Conservation (phyloP, 169 alveolate species). For the Plasmodium relictum region DNA sequence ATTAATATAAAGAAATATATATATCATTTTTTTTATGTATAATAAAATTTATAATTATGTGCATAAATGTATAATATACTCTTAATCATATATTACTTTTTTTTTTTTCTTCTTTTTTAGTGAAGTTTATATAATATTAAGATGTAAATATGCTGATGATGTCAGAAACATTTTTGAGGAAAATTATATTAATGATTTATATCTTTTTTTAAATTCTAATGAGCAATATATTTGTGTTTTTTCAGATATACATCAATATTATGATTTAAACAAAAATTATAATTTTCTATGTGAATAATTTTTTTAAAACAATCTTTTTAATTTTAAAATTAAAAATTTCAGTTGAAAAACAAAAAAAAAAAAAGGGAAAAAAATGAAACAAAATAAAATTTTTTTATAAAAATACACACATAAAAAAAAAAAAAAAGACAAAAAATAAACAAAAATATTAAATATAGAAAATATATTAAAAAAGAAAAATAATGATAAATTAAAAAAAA, state of each 20-base stretch:
- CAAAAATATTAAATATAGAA: neutral
- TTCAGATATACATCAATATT: conserved; percentile 52
- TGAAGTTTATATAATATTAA: conserved; percentile 39
- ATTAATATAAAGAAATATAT: neutral
- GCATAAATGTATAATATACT: neutral
- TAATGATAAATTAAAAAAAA: no score
- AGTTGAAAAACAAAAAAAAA: neutral
- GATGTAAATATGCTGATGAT: conserved; percentile 27
- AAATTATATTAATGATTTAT: conserved; percentile 52
- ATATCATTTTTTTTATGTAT: neutral
- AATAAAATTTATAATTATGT: neutral
- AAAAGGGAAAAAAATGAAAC: conserved; percentile 6
- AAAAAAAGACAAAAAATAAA: neutral
- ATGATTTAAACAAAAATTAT: conserved; percentile 39
- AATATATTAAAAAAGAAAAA: no score
- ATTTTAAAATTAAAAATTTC: conserved; percentile 5
- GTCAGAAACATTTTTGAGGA: conserved; percentile 32
- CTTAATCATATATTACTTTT: neutral
- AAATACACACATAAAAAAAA: neutral
- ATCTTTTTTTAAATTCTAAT: conserved; percentile 47
- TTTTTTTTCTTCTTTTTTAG: conserved; percentile 30
- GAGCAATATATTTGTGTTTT: conserved; percentile 47
- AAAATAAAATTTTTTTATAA: neutral
- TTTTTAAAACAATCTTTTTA: neutral
- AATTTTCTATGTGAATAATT: conserved; percentile 26